Evolutionary conservation across 345 rosid genomes (phyloP).

Genomic region (Angophora floribunda): DNA sequence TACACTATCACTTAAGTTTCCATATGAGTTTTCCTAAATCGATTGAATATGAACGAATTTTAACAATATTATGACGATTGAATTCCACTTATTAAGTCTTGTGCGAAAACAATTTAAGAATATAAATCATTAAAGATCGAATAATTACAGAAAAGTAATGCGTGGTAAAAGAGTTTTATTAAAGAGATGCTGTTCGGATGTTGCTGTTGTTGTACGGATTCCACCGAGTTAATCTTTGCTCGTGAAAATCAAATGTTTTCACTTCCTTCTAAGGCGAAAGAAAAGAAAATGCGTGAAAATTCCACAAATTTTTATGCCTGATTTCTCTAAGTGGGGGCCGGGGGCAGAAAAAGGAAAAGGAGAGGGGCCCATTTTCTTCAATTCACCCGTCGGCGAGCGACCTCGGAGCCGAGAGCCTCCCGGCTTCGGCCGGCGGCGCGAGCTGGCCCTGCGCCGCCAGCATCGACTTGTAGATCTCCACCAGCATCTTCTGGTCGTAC

Average conservation of each 20-base stretch:
- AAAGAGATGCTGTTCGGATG: neutral
- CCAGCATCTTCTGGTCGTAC: constrained; percentile 48
- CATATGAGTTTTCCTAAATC: too few species aligned
- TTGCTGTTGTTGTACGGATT: neutral
- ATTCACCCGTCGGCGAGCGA: neutral
- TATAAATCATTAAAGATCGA: neutral
- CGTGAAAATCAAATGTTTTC: neutral
- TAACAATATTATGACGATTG: neutral
- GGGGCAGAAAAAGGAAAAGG: neutral
- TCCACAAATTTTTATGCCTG: neutral
- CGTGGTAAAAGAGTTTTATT: too few species aligned
- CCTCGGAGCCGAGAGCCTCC: constrained; percentile 10
- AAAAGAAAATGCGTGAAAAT: neutral
- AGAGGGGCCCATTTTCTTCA: neutral
- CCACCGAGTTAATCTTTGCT: neutral
- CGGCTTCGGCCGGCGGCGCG: constrained; percentile 27
- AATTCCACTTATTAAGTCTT: neutral
- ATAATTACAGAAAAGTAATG: neutral
- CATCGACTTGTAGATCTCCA: constrained; percentile 61
- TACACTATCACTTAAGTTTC: too few species aligned
- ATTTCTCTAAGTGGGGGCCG: neutral
- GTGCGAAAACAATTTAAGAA: neutral
- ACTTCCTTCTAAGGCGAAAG: neutral
- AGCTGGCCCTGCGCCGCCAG: constrained; percentile 35
- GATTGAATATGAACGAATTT: too few species aligned